A percentile compares a stretch with the other conserved stretches of the same genome.
phyloP scores from a whole-genome alignment of 495 filamentous ascomycete genomes.

The Penicillium odoratum region DNA sequence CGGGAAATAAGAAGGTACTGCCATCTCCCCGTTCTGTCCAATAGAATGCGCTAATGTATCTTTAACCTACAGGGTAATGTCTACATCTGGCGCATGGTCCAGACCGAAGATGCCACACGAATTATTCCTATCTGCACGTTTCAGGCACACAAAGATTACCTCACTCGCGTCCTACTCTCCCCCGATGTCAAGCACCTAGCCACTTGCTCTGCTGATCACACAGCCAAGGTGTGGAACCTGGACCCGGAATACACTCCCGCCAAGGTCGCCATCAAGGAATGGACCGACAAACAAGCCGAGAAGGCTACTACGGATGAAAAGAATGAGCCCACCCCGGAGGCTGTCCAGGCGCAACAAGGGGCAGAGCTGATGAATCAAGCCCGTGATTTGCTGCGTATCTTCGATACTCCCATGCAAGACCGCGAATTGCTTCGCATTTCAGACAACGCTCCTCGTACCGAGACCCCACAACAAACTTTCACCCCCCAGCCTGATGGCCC shows the following conservation, averaged over 20 bases:
- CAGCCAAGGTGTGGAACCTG: conserved; percentile 95
- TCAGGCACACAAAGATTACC: conserved; percentile 88
- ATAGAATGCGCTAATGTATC: not conserved
- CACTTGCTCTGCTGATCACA: conserved; percentile 96
- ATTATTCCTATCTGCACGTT: conserved; percentile 91
- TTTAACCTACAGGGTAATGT: conserved; percentile 72
- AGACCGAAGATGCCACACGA: conserved; percentile 78
- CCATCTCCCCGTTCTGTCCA: not conserved
- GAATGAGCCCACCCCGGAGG: conserved; percentile 21
- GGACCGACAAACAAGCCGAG: conserved; percentile 25
- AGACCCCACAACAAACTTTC: conserved; percentile 39
- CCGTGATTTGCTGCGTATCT: conserved; percentile 30
- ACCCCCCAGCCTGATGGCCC: conserved; percentile 46
- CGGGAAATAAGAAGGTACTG: conserved; percentile 84
- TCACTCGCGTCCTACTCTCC: conserved; percentile 92
- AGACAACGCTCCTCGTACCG: conserved; percentile 25
- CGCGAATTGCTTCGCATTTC: conserved; percentile 29
- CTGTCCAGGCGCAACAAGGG: conserved; percentile 10
- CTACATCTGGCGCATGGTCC: conserved; percentile 92
- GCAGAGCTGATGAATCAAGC: conserved; percentile 11
- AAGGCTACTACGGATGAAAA: conserved; percentile 15
- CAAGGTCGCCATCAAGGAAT: conserved; percentile 40
- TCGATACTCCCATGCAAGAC: conserved; percentile 21
- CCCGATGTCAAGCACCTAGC: conserved; percentile 97
- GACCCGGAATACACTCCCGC: conserved; percentile 54